Conservation (phyloP, 208 protist genomes). For the Kentomonas sorsogonicus region DNA sequence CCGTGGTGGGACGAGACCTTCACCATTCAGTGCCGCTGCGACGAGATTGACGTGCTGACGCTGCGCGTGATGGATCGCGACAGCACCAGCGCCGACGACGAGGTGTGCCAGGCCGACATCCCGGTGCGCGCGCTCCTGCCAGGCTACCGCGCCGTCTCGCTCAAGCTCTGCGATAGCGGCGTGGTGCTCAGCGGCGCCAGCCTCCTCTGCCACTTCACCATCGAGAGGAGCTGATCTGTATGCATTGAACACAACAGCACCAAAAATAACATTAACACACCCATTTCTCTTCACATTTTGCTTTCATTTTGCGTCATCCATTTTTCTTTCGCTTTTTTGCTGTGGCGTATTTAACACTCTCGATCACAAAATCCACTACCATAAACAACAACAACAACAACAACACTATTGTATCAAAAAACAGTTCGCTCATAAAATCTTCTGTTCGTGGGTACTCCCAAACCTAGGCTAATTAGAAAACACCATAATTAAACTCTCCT, state of each 20-base stretch:
- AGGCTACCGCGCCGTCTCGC: slow-evolving; percentile 43
- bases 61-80: slow-evolving; percentile 48
- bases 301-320: background rate
- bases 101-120: slow-evolving; percentile 36
- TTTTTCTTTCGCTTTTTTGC: background rate
- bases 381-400: too few species aligned
- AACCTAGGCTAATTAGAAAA: too few species aligned
- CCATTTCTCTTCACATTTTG: background rate
- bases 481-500: too few species aligned
- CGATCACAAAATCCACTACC: too few species aligned
- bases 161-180: slow-evolving; percentile 47
- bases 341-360: background rate
- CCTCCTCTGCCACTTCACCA: slow-evolving; percentile 45
- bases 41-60: slow-evolving; percentile 46
- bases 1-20: slow-evolving; percentile 62
- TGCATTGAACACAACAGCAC: too few species aligned
- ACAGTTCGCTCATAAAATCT: too few species aligned
- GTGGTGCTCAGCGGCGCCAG: slow-evolving; percentile 20
- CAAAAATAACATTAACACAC: background rate
- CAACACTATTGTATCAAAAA: too few species aligned
- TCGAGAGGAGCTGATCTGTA: slow-evolving; percentile 13
- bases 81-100: slow-evolving; percentile 30
- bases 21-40: slow-evolving; percentile 25
- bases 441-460: too few species aligned
- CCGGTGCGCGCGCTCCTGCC: slow-evolving; percentile 32